A percentile compares a stretch with the other conserved stretches of the same genome.
These are phyloP conservation scores for Rhodofomes roseus DNA, from an alignment of 1,284 basidiomycete genomes.

Conservation along the genomic window DNA sequence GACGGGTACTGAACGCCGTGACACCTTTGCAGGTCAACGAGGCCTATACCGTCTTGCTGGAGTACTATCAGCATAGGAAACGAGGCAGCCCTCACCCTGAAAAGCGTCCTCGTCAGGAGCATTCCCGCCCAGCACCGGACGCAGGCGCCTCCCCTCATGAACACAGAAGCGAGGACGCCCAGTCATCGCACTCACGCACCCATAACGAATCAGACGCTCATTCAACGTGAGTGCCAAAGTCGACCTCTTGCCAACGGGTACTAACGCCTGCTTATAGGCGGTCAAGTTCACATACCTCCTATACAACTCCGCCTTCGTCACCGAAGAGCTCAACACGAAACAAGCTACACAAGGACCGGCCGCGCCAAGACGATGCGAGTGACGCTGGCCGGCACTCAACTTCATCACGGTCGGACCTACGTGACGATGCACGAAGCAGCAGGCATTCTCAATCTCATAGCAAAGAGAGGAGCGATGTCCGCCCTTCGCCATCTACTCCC, in stretches of 20 bases:
- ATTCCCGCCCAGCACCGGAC: conserved; percentile 8
- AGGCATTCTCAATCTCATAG: neutral
- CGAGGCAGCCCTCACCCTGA: conserved; percentile 7
- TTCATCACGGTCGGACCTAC: neutral
- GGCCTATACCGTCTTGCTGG: conserved; percentile 7
- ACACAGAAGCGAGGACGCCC: conserved; percentile 2
- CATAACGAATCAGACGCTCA: neutral
- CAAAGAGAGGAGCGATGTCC: neutral
- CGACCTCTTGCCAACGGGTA: too few relatives aligned
- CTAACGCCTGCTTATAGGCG: neutral
- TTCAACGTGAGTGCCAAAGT: neutral
- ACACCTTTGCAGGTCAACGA: conserved; percentile 5
- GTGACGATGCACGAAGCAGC: neutral
- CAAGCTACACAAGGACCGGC: neutral
- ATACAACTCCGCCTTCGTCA: neutral
- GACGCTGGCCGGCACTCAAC: neutral
- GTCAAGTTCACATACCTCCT: neutral
- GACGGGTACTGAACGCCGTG: neutral
- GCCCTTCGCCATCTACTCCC: neutral
- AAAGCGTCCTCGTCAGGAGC: conserved; percentile 7
- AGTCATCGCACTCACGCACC: neutral
- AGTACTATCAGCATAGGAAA: conserved; percentile 15
- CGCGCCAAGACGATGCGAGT: neutral
- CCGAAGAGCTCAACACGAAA: neutral
- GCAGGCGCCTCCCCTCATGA: conserved; percentile 15